These are phyloP conservation scores for Globisporangium nunn DNA, from an alignment of 352 stramenopile species.

Conservation along the genomic window DNA sequence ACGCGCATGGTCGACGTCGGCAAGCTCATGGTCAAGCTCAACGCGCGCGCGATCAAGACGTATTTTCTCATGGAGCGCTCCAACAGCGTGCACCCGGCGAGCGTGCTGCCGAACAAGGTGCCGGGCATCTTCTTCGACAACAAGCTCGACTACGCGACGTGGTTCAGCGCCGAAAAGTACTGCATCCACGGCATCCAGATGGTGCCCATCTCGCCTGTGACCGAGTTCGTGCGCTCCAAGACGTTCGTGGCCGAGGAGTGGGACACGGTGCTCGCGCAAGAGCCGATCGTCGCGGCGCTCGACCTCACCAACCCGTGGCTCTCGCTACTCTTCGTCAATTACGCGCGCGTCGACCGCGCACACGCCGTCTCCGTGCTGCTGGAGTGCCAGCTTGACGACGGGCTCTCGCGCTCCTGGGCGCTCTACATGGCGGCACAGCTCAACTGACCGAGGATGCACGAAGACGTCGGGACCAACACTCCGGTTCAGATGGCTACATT, in stretches of 20 bases:
- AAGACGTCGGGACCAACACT: not conserved
- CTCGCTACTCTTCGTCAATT: slow-evolving; percentile 69
- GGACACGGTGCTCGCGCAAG: slow-evolving; percentile 38
- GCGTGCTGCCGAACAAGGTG: slow-evolving; percentile 40
- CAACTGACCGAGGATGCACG: slow-evolving; percentile 1
- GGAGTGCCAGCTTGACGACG: slow-evolving; percentile 52
- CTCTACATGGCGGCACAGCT: slow-evolving; percentile 48
- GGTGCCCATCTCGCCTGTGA: slow-evolving; percentile 55
- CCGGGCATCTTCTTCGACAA: slow-evolving; percentile 76
- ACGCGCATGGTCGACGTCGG: slow-evolving; percentile 32
- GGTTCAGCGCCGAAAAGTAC: slow-evolving; percentile 57
- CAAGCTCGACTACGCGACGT: slow-evolving; percentile 75
- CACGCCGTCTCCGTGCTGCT: slow-evolving; percentile 45
- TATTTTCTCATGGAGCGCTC: slow-evolving; percentile 65
- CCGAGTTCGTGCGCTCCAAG: slow-evolving; percentile 44
- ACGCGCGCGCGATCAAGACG: slow-evolving; percentile 39
- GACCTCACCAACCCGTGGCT: slow-evolving; percentile 59
- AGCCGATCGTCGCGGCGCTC: slow-evolving; percentile 31
- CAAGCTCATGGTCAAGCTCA: slow-evolving; percentile 52
- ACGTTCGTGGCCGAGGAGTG: slow-evolving; percentile 60
- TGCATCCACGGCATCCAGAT: slow-evolving; percentile 82
- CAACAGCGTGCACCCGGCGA: slow-evolving; percentile 44
- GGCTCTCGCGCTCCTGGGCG: slow-evolving; percentile 69
- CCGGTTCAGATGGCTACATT: not conserved
- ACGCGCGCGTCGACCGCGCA: slow-evolving; percentile 45